Evolutionary conservation across 176 grass and related monocot genomes (phyloP).

Genomic region (Rhynchospora tenuis): DNA sequence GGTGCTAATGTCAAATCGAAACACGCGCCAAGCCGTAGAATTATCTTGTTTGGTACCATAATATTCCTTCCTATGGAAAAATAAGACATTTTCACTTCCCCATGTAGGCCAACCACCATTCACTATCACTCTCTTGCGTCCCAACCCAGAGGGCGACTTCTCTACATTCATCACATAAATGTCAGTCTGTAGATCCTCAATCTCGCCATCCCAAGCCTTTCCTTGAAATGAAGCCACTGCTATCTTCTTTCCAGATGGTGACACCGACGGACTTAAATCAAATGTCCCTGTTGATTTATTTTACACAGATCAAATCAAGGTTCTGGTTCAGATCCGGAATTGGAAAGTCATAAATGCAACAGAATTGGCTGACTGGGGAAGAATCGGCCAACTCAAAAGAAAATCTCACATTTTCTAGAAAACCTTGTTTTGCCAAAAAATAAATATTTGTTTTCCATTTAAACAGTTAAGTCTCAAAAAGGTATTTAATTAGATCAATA

Average conservation of each 20-base stretch:
- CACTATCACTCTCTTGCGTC: slow-evolving; percentile 1
- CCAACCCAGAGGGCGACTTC: neutral
- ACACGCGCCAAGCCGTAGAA: neutral
- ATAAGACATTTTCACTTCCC: slow-evolving; percentile 5
- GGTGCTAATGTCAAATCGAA: neutral
- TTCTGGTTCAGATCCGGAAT: too few relatives aligned
- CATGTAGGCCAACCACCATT: slow-evolving; percentile 15
- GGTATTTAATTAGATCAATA: too few relatives aligned
- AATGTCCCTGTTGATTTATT: neutral
- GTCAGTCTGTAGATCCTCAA: slow-evolving; percentile 27
- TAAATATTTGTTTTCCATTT: too few relatives aligned
- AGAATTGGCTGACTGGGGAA: too few relatives aligned
- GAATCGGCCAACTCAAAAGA: too few relatives aligned
- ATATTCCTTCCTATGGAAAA: slow-evolving; percentile 6
- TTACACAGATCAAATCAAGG: neutral
- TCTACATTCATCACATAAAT: slow-evolving; percentile 18
- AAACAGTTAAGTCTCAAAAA: too few relatives aligned
- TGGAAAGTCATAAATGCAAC: too few relatives aligned
- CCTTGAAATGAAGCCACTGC: slow-evolving; percentile 37
- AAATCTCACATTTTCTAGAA: too few relatives aligned
- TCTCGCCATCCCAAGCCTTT: slow-evolving; percentile 33
- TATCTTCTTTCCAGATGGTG: slow-evolving; percentile 29
- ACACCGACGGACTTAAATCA: slow-evolving; percentile 30
- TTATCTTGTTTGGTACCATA: neutral
- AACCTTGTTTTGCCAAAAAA: too few relatives aligned